Conservation (phyloP, 768 basidiomycete genomes). For the Pholiota microspora region DNA sequence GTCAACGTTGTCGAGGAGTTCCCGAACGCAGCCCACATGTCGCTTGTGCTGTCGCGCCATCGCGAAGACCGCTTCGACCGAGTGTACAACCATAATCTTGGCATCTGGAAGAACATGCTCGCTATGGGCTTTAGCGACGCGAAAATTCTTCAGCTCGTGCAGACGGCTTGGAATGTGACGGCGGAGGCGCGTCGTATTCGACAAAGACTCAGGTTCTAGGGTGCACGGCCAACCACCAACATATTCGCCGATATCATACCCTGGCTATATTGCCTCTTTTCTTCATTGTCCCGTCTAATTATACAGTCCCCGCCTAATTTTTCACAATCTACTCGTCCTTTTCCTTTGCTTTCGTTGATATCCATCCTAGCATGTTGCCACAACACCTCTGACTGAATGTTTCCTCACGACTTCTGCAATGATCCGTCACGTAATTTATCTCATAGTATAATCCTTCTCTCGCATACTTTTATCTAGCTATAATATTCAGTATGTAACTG, state of each 20-base stretch:
- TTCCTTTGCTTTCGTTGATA: background rate
- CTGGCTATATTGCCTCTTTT: background rate
- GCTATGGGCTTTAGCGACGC: conserved; percentile 47
- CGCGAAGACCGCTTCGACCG: conserved; percentile 36
- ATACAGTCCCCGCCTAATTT: background rate
- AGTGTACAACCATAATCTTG: conserved; percentile 44
- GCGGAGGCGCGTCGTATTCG: conserved; percentile 55
- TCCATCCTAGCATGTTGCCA: background rate
- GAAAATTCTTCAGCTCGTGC: conserved; percentile 44
- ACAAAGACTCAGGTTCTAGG: conserved; percentile 14
- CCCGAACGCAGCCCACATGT: conserved; percentile 59
- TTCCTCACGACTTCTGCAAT: background rate
- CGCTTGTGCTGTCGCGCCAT: conserved; percentile 42
- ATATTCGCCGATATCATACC: background rate
- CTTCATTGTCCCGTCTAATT: background rate
- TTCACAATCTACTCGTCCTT: background rate
- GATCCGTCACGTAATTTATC: conserved; percentile 6
- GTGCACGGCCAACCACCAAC: background rate
- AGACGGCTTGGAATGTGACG: conserved; percentile 72
- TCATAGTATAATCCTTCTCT: background rate
- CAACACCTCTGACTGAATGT: background rate
- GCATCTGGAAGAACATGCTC: conserved; percentile 67
- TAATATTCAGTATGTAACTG: conserved; percentile 1
- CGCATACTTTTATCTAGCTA: background rate
- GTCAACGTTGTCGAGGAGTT: conserved; percentile 54